These are phyloP conservation scores for Tulasnella sp. DNA, from an alignment of 768 basidiomycete species.

Conservation along the genomic window DNA sequence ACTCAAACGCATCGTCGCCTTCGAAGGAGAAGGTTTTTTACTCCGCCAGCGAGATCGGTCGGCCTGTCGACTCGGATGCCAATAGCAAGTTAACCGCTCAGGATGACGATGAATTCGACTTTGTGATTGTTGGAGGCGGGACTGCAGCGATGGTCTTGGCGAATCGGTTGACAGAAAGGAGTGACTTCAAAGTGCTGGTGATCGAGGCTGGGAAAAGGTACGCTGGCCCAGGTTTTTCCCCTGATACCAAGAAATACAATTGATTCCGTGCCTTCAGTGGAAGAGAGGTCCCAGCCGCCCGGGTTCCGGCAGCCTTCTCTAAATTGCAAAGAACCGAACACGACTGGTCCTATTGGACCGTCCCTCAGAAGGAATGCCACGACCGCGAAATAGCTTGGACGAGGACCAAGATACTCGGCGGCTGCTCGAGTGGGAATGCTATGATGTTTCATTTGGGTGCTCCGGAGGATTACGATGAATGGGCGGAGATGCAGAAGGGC, in stretches of 20 bases:
- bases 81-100: background rate
- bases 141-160: conserved; percentile 35
- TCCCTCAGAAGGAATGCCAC: background rate
- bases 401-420: conserved; percentile 59
- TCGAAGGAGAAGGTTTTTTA: background rate
- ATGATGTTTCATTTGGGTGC: conserved; percentile 33
- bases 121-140: conserved; percentile 35
- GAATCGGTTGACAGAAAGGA: conserved; percentile 32
- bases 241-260: background rate
- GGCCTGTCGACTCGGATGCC: background rate
- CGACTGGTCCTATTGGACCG: conserved; percentile 18
- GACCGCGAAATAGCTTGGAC: conserved; percentile 36
- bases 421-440: conserved; percentile 65
- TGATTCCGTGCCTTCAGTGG: background rate
- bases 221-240: background rate
- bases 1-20: background rate
- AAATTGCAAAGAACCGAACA: background rate
- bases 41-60: background rate
- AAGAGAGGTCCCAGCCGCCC: background rate
- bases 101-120: conserved; percentile 19
- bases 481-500: conserved; percentile 18
- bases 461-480: conserved; percentile 24
- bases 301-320: background rate
- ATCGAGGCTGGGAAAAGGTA: conserved; percentile 25
- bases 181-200: conserved; percentile 31